Percentiles rank a stretch among this genome's conserved stretches.
phyloP scores from a whole-genome alignment of 1,284 basidiomycete genomes.

The Sanguinoderma infundibulare region DNA sequence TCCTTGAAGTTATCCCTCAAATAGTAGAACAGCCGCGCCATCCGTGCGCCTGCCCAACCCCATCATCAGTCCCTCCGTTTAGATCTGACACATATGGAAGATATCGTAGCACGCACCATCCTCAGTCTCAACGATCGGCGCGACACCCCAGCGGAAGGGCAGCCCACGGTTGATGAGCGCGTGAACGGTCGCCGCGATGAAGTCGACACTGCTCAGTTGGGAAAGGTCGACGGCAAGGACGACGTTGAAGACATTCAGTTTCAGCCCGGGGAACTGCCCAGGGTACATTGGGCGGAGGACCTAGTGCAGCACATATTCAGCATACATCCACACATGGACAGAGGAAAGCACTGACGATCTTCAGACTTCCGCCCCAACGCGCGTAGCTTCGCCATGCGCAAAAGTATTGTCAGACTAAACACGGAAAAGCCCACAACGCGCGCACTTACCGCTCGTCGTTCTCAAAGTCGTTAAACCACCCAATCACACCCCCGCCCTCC shows the following conservation, averaged over 20 bases:
- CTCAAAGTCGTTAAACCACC: slow-evolving; percentile 92
- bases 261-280: slow-evolving; percentile 76
- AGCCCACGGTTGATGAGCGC: slow-evolving; percentile 74
- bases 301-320: slow-evolving; percentile 41
- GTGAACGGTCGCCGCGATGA: slow-evolving; percentile 66
- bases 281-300: slow-evolving; percentile 74
- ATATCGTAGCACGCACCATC: slow-evolving; percentile 54
- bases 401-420: background rate
- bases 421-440: background rate
- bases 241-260: slow-evolving; percentile 81
- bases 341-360: slow-evolving; percentile 42
- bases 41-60: slow-evolving; percentile 53
- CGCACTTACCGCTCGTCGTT: slow-evolving; percentile 69
- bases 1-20: slow-evolving; percentile 61
- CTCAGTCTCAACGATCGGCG: slow-evolving; percentile 69
- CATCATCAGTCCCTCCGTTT: background rate
- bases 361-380: slow-evolving; percentile 55
- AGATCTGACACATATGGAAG: background rate
- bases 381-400: slow-evolving; percentile 46
- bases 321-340: background rate
- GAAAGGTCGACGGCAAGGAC: slow-evolving; percentile 83
- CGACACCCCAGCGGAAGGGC: slow-evolving; percentile 84
- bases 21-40: slow-evolving; percentile 78
- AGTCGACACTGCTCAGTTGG: slow-evolving; percentile 57
- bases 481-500: slow-evolving; percentile 77